A percentile compares a stretch with the other conserved stretches of the same genome.
Conservation (phyloP, 495 filamentous ascomycete species). For the Tuber microsphaerosporum region DNA sequence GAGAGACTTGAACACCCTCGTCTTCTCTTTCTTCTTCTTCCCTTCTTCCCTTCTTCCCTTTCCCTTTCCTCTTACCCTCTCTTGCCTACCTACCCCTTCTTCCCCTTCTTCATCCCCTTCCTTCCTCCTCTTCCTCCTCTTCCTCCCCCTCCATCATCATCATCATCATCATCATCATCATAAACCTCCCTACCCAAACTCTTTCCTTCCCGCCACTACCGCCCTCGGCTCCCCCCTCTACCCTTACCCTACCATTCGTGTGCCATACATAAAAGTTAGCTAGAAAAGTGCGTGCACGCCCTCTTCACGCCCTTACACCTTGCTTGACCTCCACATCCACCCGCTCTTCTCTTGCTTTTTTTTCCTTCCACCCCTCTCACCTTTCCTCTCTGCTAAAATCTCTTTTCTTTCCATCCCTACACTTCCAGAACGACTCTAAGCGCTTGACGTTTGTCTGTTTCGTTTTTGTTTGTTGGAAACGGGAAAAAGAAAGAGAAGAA, state of each 20-base stretch:
- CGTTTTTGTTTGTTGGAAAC: neutral
- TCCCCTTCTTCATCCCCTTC: neutral
- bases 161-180: neutral
- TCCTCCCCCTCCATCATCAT: too few relatives aligned
- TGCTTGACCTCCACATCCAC: constrained; percentile 6
- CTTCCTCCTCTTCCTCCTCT: neutral
- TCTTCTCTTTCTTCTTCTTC: neutral
- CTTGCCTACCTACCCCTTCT: neutral
- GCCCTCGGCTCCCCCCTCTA: neutral
- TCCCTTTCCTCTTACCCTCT: neutral
- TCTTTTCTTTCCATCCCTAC: constrained; percentile 37
- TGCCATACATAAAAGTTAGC: neutral
- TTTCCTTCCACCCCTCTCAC: constrained; percentile 21
- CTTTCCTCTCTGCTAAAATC: constrained; percentile 19
- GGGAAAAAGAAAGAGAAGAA: neutral
- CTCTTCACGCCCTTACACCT: neutral
- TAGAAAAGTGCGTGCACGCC: neutral
- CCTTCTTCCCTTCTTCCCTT: neutral
- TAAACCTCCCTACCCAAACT: neutral
- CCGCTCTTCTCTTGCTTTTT: constrained; percentile 14
- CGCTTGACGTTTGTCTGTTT: neutral
- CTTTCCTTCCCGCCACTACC: neutral
- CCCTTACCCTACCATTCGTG: neutral
- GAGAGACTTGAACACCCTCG: neutral
- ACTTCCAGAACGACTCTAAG: constrained; percentile 26